Evolutionary conservation across 2,329 filamentous ascomycete species (phyloP).

Genomic region (Blastomyces parvus): DNA sequence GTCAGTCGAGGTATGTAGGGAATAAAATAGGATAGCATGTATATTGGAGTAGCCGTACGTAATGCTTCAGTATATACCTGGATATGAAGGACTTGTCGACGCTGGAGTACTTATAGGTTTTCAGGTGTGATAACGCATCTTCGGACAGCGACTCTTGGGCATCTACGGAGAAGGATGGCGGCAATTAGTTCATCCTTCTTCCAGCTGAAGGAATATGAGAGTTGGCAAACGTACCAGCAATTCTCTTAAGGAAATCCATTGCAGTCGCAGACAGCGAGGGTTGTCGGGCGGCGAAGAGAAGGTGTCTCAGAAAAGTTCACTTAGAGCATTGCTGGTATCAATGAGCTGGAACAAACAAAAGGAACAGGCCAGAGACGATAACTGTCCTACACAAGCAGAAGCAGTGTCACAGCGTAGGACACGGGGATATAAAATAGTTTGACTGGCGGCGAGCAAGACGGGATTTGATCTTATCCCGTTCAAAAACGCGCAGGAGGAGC

Average conservation of each 20-base stretch:
- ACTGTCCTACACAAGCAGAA: neutral
- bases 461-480: neutral
- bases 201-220: neutral
- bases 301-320: neutral
- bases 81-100: conserved; percentile 94
- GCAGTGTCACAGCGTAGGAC: neutral
- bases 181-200: neutral
- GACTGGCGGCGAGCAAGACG: neutral
- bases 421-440: neutral
- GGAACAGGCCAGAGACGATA: neutral
- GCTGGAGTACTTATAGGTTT: conserved; percentile 92
- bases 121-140: conserved; percentile 81
- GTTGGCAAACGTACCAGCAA: conserved; percentile 4
- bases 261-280: neutral
- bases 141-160: conserved; percentile 61
- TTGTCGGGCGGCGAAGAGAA: neutral
- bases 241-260: conserved; percentile 8
- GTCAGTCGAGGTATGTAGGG: conserved; percentile 11
- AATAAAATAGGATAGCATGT: conserved; percentile 9
- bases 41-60: conserved; percentile 53
- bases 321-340: conserved; percentile 5
- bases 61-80: conserved; percentile 86
- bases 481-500: neutral
- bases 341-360: neutral
- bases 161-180: conserved; percentile 19